Conservation (phyloP, 2,329 filamentous ascomycete genomes). For the Coniochaeta ligniaria region DNA sequence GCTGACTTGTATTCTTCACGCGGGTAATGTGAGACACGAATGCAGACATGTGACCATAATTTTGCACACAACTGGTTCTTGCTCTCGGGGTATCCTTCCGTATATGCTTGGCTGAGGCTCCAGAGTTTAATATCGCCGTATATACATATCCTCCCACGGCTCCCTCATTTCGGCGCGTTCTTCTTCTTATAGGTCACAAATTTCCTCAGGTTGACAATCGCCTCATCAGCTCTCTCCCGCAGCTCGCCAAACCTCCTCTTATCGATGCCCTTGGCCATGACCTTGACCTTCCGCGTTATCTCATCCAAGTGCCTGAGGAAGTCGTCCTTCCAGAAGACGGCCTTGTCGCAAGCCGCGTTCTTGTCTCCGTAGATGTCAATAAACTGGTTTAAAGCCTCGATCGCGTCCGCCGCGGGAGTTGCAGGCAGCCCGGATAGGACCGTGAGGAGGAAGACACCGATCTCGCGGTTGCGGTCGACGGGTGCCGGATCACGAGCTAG, state of each 20-base stretch:
- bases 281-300: constrained; percentile 43
- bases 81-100: too few species aligned
- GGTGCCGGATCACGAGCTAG: constrained; percentile 51
- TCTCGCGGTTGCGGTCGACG: constrained; percentile 48
- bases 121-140: not conserved
- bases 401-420: constrained; percentile 47
- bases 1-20: too few species aligned
- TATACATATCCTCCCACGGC: not conserved
- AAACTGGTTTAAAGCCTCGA: constrained; percentile 59
- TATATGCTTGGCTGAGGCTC: too few species aligned
- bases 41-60: too few species aligned
- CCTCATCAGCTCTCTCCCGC: constrained; percentile 53
- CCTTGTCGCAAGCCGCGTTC: constrained; percentile 46
- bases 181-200: constrained; percentile 62
- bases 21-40: too few species aligned
- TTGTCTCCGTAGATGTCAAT: constrained; percentile 63
- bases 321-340: constrained; percentile 57
- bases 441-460: constrained; percentile 56
- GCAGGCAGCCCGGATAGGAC: constrained; percentile 43
- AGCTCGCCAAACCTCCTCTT: constrained; percentile 51
- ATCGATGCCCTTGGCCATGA: constrained; percentile 53
- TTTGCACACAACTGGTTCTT: too few species aligned
- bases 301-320: constrained; percentile 54
- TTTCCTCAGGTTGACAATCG: constrained; percentile 48
- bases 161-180: constrained; percentile 29